Base-by-base conservation (phyloP, 176 grass and related monocot genomes). In the Rhynchospora pubera region DNA sequence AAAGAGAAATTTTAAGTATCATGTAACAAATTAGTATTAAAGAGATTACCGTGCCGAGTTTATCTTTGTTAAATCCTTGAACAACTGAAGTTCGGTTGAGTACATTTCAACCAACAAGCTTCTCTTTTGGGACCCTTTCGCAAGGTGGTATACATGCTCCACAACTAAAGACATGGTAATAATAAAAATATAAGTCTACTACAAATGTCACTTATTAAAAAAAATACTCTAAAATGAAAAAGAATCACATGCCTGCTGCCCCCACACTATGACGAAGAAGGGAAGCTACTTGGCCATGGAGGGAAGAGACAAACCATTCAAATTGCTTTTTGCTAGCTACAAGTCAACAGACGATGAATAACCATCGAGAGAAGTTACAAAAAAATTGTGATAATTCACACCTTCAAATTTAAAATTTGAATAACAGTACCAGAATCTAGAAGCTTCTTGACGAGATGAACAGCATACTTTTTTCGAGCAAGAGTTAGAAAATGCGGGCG, bases 381-480 rank as follows among this genome's bases (percentile, higher is more conserved):
- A 11, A 56, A 44, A 62, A 70, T 39, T 24, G 16, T 22, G 81
- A 73, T 63, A 80, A 74, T 74, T 26, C 8, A 28, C 9, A 53
- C 12, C 11, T 81, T 14, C 15, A 59, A 9, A 44, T 50, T 46
- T 47, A 75, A 60, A 48, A 28, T 39, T 11, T 15, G 9, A 43
- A 47, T 84, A 80, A 67, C 14, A 79, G 32, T 93, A 94, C 96
- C 96, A 5, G 87, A 80, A 65, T 93, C 86, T 82, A 98, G 66
- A 77, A 98, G 85, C 82, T 94, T 98, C 86, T 98, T 98, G 52
- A 98, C 96, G 47, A 94, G 91, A 77, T 93, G 93, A 88, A 93
- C 90, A 11, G 90, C 87, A 56, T 98, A 94, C 80, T 93, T 94
- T 83, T 98, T 89, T 61, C 79, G 75, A 53, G 87, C 85, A 61